phyloP scores from a whole-genome alignment of 768 basidiomycete species.

The Cubamyces lactineus region DNA sequence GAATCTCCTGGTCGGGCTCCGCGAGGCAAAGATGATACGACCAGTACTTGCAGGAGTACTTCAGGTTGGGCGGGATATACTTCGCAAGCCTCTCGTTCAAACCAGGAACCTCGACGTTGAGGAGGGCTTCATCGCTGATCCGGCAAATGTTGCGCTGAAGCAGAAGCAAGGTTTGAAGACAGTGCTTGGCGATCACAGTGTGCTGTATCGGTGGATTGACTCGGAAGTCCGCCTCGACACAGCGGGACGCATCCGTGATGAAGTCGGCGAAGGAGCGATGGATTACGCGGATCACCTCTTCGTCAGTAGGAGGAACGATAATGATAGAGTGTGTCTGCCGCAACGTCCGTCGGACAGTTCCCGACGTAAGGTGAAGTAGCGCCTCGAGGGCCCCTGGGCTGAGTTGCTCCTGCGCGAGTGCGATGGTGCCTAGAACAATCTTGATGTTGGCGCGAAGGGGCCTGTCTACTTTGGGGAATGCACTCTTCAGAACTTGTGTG shows the following conservation, averaged over 20 bases:
- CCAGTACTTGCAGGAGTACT: conserved; percentile 26
- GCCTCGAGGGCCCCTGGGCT: neutral
- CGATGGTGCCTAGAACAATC: neutral
- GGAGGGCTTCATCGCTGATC: neutral
- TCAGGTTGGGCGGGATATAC: conserved; percentile 22
- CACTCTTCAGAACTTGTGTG: conserved; percentile 1
- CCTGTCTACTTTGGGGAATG: neutral
- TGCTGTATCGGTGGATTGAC: conserved; percentile 10
- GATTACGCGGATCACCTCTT: conserved; percentile 18
- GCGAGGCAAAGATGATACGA: conserved; percentile 21
- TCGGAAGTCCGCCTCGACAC: conserved; percentile 13
- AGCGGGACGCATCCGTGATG: conserved; percentile 19
- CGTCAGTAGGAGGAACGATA: conserved; percentile 12
- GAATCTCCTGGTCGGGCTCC: neutral
- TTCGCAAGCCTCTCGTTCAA: neutral
- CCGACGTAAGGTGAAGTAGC: neutral
- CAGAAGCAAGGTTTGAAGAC: neutral
- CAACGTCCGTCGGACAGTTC: conserved; percentile 9
- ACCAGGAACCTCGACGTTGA: conserved; percentile 8
- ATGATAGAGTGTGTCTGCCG: conserved; percentile 25
- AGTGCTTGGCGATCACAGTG: neutral
- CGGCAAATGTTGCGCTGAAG: conserved; percentile 13
- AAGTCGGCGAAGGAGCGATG: conserved; percentile 32
- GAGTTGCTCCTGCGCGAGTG: neutral
- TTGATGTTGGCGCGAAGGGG: neutral